Evolutionary conservation across 208 protist genomes (phyloP), one percentile per base, ranked within the genome.

Genomic region (Acanthamoeba lenticulata): DNA sequence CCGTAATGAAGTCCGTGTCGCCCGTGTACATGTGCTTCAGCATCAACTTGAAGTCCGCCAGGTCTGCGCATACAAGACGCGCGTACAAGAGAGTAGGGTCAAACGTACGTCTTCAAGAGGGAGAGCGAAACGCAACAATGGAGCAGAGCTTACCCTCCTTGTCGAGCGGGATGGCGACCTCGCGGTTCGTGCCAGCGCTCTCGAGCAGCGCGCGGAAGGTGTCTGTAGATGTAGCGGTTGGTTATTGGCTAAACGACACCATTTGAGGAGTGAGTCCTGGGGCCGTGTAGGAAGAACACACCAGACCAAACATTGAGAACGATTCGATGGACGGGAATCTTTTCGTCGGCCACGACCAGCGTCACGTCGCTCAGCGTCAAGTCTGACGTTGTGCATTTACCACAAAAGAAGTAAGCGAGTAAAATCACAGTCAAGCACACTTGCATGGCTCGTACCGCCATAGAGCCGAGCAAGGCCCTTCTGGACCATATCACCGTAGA

Each of bases 1-100:
- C 60, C 27, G 42, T 52, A 6, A 93, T 52, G 42, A 93, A 93
- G 32, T 55, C 44, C 19, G 65, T 77, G 19, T 93, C 88, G 42
- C 88, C 88, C 4, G 83, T 90, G 83, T 90, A 90, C 83, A 90
- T 90, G 83, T 69, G 38, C 45, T 90, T 90, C 29, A 90, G 49
- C 83, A 90, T 90, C 34, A 69, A 24, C 83, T 90, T 90, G 83
- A 90, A 90, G 55, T 55, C 24, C 40, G 44, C 72, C 34, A 83
- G 1, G 49, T 90, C 49, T 47, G 83, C 27, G 9, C 36, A 27
- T 86, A 15, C 9, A 86, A 32, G 7, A 29, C 24, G 36, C 77
- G 13, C 19, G 13, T 29, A 86, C 62, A 24, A 11, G 62, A 15
- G 27, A 72, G n/a, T 15, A 27, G 21, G n/a, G 29, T 72, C 11